Conservation (phyloP, 1,284 basidiomycete species). For the Leccinum fallax region DNA sequence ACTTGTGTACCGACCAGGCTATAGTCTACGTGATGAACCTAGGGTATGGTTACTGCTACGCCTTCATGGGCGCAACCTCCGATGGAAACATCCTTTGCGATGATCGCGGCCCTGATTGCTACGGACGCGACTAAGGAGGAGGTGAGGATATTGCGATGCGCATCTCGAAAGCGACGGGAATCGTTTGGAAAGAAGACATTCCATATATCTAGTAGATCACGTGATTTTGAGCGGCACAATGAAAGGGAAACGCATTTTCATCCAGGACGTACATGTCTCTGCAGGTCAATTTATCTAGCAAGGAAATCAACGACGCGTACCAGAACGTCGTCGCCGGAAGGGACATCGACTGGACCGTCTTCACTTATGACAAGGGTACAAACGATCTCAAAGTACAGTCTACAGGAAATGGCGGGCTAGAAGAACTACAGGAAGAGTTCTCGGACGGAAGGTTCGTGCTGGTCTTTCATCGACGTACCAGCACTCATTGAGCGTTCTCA, state of each 20-base stretch:
- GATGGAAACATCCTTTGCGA: slow-evolving; percentile 35
- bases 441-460: slow-evolving; percentile 80
- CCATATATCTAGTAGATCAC: slow-evolving; percentile 20
- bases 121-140: slow-evolving; percentile 42
- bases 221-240: slow-evolving; percentile 6
- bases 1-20: slow-evolving; percentile 11
- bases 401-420: slow-evolving; percentile 83
- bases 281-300: slow-evolving; percentile 73
- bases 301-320: slow-evolving; percentile 77
- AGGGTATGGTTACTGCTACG: slow-evolving; percentile 37
- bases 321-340: slow-evolving; percentile 76
- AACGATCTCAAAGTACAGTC: slow-evolving; percentile 92
- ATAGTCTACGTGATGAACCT: slow-evolving; percentile 19
- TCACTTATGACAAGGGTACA: slow-evolving; percentile 83
- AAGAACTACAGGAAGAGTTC: slow-evolving; percentile 93
- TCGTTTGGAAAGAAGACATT: slow-evolving; percentile 23
- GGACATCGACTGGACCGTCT: slow-evolving; percentile 85
- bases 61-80: slow-evolving; percentile 26
- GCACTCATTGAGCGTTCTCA: slow-evolving; percentile 32
- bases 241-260: neutral
- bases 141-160: slow-evolving; percentile 42
- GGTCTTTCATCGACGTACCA: neutral
- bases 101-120: slow-evolving; percentile 31
- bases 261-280: slow-evolving; percentile 48
- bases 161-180: slow-evolving; percentile 31